phyloP scores from a whole-genome alignment of 2,329 filamentous ascomycete genomes.

The Cladophialophora yegresii region DNA sequence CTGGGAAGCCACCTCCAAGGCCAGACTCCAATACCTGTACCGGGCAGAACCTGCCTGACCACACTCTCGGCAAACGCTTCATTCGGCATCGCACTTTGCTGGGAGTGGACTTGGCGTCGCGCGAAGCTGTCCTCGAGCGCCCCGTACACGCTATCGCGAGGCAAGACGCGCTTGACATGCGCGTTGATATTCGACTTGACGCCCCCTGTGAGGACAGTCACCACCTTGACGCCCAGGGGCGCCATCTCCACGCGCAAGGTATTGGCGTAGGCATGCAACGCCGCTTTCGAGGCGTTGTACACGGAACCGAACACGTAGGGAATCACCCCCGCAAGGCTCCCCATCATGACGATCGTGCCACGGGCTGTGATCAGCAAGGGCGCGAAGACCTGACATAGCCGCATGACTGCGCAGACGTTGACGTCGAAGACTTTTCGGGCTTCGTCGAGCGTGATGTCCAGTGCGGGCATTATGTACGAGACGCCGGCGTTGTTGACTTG shows the following conservation, averaged over 20 bases:
- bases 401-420: slow-evolving; percentile 42
- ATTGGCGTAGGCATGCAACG: slow-evolving; percentile 60
- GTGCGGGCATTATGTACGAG: slow-evolving; percentile 37
- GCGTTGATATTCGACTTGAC: slow-evolving; percentile 57
- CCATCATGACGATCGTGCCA: slow-evolving; percentile 33
- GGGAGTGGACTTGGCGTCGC: slow-evolving; percentile 30
- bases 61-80: slow-evolving; percentile 33
- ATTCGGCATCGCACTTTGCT: slow-evolving; percentile 31
- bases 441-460: slow-evolving; percentile 39
- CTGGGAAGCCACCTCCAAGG: slow-evolving; percentile 34
- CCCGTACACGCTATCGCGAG: slow-evolving; percentile 27
- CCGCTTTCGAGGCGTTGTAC: slow-evolving; percentile 63
- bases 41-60: slow-evolving; percentile 32
- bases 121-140: slow-evolving; percentile 26
- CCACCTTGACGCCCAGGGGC: slow-evolving; percentile 52
- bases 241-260: slow-evolving; percentile 53
- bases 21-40: slow-evolving; percentile 28
- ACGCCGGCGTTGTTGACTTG: slow-evolving; percentile 34
- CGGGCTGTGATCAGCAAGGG: slow-evolving; percentile 35
- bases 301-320: slow-evolving; percentile 35
- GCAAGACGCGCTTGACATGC: slow-evolving; percentile 27
- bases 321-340: slow-evolving; percentile 28
- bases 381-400: slow-evolving; percentile 42
- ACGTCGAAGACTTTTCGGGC: slow-evolving; percentile 42
- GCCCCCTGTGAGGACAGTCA: slow-evolving; percentile 61